Percentiles rank a stretch among this genome's conserved stretches.
phyloP scores from a whole-genome alignment of 345 rosid genomes.

The Raphanus sativus region DNA sequence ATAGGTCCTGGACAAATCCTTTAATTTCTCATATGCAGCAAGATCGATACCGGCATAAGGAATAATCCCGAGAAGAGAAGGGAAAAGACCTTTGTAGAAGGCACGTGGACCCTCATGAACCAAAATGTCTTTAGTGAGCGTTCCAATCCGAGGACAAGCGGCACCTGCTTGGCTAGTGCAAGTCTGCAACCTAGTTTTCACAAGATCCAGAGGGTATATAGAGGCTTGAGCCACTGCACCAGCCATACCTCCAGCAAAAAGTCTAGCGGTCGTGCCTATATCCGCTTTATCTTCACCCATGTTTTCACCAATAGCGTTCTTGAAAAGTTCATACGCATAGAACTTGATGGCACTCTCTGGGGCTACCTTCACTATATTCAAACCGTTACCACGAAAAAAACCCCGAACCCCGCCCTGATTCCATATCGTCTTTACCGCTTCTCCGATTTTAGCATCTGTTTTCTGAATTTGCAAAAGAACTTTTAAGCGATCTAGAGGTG shows the following conservation, averaged over 20 bases:
- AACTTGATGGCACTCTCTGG: constrained; percentile 93
- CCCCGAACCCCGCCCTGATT: constrained; percentile 60
- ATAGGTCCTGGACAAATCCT: constrained; percentile 76
- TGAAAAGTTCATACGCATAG: constrained; percentile 72
- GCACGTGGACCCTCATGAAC: constrained; percentile 87
- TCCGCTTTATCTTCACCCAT: constrained; percentile 55
- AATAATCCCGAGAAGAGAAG: constrained; percentile 83
- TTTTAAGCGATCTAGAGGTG: constrained; percentile 89
- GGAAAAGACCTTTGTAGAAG: constrained; percentile 80
- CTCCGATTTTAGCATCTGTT: constrained; percentile 52
- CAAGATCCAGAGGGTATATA: constrained; percentile 88
- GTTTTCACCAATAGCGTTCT: constrained; percentile 52
- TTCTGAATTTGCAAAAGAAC: constrained; percentile 84
- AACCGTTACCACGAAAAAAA: constrained; percentile 79
- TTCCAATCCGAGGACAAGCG: constrained; percentile 53
- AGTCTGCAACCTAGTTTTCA: constrained; percentile 90
- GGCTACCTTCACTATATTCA: constrained; percentile 84
- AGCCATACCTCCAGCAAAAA: constrained; percentile 82
- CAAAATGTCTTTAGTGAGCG: constrained; percentile 66
- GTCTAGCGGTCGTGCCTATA: constrained; percentile 63
- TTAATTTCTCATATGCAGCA: constrained; percentile 83
- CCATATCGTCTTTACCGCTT: constrained; percentile 68
- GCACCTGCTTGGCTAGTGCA: constrained; percentile 58
- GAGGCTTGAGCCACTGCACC: constrained; percentile 93
- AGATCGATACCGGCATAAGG: constrained; percentile 98